A percentile compares a stretch with the other conserved stretches of the same genome.
Conservation (phyloP, 495 filamentous ascomycete genomes). For the Aspergillus heteromorphus region DNA sequence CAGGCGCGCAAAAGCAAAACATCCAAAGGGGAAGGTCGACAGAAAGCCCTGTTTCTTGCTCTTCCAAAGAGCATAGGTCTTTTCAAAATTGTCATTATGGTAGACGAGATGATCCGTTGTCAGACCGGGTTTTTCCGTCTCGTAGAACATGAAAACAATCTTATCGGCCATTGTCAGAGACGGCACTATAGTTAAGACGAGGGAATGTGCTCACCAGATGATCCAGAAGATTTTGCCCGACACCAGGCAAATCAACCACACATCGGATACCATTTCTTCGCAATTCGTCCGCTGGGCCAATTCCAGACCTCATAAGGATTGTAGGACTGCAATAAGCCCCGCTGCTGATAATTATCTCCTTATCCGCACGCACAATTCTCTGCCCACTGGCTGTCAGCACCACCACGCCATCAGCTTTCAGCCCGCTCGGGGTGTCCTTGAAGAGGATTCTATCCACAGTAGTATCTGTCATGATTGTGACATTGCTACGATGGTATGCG, state of each 20-base stretch:
- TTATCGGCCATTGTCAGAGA: background rate
- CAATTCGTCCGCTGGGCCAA: conserved; percentile 48
- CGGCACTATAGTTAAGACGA: background rate
- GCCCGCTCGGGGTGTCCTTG: conserved; percentile 8
- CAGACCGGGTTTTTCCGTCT: conserved; percentile 36
- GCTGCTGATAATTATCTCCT: conserved; percentile 48
- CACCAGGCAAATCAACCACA: conserved; percentile 44
- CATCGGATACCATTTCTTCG: conserved; percentile 42
- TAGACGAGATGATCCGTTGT: conserved; percentile 39
- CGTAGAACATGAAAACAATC: conserved; percentile 47
- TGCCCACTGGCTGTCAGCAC: conserved; percentile 20
- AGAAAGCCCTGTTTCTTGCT: conserved; percentile 46
- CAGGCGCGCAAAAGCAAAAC: conserved; percentile 48
- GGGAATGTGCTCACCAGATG: conserved; percentile 30
- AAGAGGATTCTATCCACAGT: conserved; percentile 34
- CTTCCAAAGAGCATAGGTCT: conserved; percentile 42
- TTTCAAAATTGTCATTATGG: conserved; percentile 31
- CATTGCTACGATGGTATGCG: conserved; percentile 27
- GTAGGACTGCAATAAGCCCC: conserved; percentile 55
- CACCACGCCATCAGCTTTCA: conserved; percentile 24
- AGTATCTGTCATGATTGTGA: conserved; percentile 33
- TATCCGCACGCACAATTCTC: conserved; percentile 26
- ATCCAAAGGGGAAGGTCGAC: conserved; percentile 48
- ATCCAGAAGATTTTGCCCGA: conserved; percentile 52
- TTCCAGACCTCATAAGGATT: conserved; percentile 50